Evolutionary conservation across 2,329 filamentous ascomycete genomes (phyloP).

Genomic region (Ophiostoma tasmaniense): DNA sequence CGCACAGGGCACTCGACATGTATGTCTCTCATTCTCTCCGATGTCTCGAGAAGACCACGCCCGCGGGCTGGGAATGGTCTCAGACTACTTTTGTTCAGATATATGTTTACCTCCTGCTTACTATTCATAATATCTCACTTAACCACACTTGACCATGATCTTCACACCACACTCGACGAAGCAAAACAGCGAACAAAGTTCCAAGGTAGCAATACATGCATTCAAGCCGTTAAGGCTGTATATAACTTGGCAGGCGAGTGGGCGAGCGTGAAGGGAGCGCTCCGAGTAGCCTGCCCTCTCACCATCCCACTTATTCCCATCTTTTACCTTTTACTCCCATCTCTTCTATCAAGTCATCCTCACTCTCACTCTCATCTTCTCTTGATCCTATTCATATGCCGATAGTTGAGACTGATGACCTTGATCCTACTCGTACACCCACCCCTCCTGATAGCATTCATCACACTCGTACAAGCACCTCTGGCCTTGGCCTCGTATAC

Average conservation of each 20-base stretch:
- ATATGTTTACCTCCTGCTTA: background rate
- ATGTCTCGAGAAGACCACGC: background rate
- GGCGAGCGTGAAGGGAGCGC: background rate
- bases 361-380: background rate
- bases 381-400: background rate
- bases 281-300: background rate
- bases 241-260: background rate
- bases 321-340: background rate
- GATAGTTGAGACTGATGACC: constrained; percentile 4
- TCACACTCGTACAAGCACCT: constrained; percentile 11
- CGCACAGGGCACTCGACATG: background rate
- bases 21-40: constrained; percentile 8
- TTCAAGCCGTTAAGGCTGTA: background rate
- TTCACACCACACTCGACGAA: background rate
- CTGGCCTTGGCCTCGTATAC: background rate
- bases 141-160: background rate
- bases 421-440: background rate
- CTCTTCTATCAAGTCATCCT: background rate
- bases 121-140: background rate
- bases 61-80: constrained; percentile 2
- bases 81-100: background rate
- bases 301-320: background rate
- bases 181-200: constrained; percentile 15
- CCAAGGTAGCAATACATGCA: constrained; percentile 8
- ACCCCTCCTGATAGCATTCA: background rate